These are phyloP conservation scores for Monilinia polystroma DNA, from an alignment of 2,329 filamentous ascomycete species.

Conservation along the genomic window DNA sequence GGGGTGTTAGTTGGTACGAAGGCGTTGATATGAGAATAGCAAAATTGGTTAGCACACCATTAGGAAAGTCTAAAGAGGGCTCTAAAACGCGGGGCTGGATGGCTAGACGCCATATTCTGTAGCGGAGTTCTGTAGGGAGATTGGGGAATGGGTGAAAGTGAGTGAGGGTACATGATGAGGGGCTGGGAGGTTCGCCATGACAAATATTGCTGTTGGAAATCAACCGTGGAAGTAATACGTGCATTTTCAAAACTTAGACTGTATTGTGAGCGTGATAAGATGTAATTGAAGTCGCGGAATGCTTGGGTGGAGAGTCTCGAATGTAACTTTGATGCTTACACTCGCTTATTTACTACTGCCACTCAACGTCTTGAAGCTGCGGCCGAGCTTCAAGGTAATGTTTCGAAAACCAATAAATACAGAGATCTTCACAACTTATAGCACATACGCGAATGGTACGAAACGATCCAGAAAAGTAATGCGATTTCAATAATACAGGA, in stretches of 20 bases:
- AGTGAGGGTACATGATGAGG: background rate
- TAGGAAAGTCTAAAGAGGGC: slow-evolving; percentile 21
- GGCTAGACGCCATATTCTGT: slow-evolving; percentile 27
- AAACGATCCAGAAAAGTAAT: slow-evolving; percentile 26
- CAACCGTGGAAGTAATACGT: background rate
- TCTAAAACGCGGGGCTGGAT: slow-evolving; percentile 25
- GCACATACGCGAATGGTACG: slow-evolving; percentile 30
- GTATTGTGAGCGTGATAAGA: background rate
- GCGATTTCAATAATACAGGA: slow-evolving; percentile 30
- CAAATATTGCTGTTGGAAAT: slow-evolving; percentile 6
- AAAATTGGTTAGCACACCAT: background rate
- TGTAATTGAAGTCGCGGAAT: background rate
- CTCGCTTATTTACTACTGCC: slow-evolving; percentile 10
- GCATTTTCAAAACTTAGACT: background rate
- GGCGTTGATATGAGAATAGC: background rate
- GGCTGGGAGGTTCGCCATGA: background rate
- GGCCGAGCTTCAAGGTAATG: slow-evolving; percentile 16
- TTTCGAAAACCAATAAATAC: slow-evolving; percentile 9
- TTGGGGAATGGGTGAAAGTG: slow-evolving; percentile 26
- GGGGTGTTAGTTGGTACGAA: background rate
- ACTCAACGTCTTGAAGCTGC: background rate
- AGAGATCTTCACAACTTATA: background rate
- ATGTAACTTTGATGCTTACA: slow-evolving; percentile 2
- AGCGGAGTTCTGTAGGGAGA: slow-evolving; percentile 28
- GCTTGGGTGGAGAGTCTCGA: background rate